Evolutionary conservation across 208 protist species (phyloP), one percentile per base, ranked within the genome.

Genomic region (Leishmania mexicana): DNA sequence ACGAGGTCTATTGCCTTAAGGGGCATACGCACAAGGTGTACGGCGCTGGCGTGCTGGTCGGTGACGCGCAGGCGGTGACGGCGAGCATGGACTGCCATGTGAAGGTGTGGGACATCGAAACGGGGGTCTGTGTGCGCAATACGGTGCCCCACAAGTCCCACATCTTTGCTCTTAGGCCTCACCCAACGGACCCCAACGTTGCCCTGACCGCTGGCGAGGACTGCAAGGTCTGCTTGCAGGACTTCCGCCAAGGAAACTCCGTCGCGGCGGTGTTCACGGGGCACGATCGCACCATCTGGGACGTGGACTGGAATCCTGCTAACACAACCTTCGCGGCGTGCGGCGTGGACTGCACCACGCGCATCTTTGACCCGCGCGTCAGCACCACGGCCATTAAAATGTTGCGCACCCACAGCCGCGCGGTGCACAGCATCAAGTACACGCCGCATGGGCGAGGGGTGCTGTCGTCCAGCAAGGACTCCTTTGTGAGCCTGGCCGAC

Each of bases 1-100:
- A 75, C 31, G 82, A 81, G 64, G 73, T 89, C 7, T 53, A 84
- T 49, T 40, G 65, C 28, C 79, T 91, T 73, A 38, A 79, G 64
- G 92, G 88, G 40, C 92, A 95, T 83, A 85, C 65, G 38, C 80
- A 88, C 73, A 95, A 92, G 75, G 85, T 95, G 45, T 95, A 93
- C 81, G 88, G 85, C 28, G 84, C 85, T 5, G 90, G 70, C 42
- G 84, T 92, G 38, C 74, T 88, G 40, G 70, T 84, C 2, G 83
- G 84, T 35, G 87, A 91, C 15, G 28, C n/a, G 24, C 78, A 83
- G 49, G 78, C 85, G n/a, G 85, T 81, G 21, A 92, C 93, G 10
- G 87, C 78, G 3, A 87, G 88, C 51, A 96, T 96, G 90, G 93
- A 96, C 73, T 73, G 79, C 40, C 83, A 71, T 0, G 76, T 94